Percentiles rank a stretch among this genome's conserved stretches.
Evolutionary conservation across 2,329 filamentous ascomycete genomes (phyloP).

Genomic region (Exophiala bonariae): DNA sequence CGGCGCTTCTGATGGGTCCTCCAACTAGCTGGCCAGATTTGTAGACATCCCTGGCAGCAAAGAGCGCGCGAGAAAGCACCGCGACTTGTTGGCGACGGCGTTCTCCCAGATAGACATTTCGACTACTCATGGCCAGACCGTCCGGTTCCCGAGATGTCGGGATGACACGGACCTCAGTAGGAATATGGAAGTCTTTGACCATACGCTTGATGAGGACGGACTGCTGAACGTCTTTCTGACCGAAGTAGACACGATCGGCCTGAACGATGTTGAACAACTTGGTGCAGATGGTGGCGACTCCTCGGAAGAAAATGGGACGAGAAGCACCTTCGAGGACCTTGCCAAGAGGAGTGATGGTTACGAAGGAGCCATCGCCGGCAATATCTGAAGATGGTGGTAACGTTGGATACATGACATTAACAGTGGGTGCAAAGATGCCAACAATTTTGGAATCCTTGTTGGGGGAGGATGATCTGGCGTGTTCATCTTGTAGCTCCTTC

Average conservation of each 20-base stretch:
- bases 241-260: slow-evolving; percentile 83
- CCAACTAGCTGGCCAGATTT: slow-evolving; percentile 54
- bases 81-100: slow-evolving; percentile 71
- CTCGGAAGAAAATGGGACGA: slow-evolving; percentile 91
- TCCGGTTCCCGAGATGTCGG: slow-evolving; percentile 75
- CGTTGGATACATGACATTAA: slow-evolving; percentile 82
- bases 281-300: slow-evolving; percentile 94
- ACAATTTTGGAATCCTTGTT: slow-evolving; percentile 66
- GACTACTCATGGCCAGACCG: slow-evolving; percentile 85
- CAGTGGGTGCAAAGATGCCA: slow-evolving; percentile 83
- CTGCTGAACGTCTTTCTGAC: slow-evolving; percentile 97
- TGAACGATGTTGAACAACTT: slow-evolving; percentile 84
- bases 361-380: slow-evolving; percentile 80
- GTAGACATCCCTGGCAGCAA: slow-evolving; percentile 69
- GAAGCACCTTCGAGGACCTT: slow-evolving; percentile 80
- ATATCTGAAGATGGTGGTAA: slow-evolving; percentile 71
- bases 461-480: slow-evolving; percentile 8
- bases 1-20: slow-evolving; percentile 69
- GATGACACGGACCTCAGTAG: slow-evolving; percentile 71
- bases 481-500: slow-evolving; percentile 49
- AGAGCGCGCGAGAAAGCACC: slow-evolving; percentile 69
- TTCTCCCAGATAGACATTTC: slow-evolving; percentile 87
- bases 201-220: slow-evolving; percentile 85
- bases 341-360: slow-evolving; percentile 83
- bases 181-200: slow-evolving; percentile 82